A percentile compares a stretch with the other conserved stretches of the same genome.
These are phyloP conservation scores for Potentilla sterilis DNA, from an alignment of 306 rosid species.

Conservation along the genomic window DNA sequence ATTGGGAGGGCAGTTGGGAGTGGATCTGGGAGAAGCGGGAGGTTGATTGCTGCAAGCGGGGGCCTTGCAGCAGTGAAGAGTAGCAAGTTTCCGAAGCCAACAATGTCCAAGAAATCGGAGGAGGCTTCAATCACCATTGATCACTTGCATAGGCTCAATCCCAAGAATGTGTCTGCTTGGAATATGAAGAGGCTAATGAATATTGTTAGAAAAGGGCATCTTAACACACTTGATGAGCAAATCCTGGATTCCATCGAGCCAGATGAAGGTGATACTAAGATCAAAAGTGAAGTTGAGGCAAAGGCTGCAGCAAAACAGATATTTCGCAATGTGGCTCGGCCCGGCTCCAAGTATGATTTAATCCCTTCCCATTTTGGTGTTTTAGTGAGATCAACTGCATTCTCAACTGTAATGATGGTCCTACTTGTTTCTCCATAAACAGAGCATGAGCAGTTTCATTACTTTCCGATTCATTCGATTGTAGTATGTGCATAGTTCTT, in stretches of 20 bases:
- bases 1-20: slow-evolving; percentile 49
- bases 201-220: slow-evolving; percentile 65
- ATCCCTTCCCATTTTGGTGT: neutral
- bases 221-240: slow-evolving; percentile 69
- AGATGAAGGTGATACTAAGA: slow-evolving; percentile 52
- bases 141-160: slow-evolving; percentile 68
- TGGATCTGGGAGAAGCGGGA: slow-evolving; percentile 43
- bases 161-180: slow-evolving; percentile 81
- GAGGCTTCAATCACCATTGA: slow-evolving; percentile 64
- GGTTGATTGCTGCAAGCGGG: slow-evolving; percentile 42
- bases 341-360: slow-evolving; percentile 52
- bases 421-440: neutral
- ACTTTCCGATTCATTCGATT: neutral
- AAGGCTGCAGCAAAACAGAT: slow-evolving; percentile 80
- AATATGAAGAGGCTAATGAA: slow-evolving; percentile 86
- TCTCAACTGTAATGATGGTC: neutral
- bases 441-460: neutral
- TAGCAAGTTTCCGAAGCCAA: slow-evolving; percentile 32
- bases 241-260: slow-evolving; percentile 36
- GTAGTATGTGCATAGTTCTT: neutral
- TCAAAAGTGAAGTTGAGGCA: slow-evolving; percentile 72
- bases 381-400: neutral
- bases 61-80: slow-evolving; percentile 42
- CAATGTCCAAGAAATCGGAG: slow-evolving; percentile 37
- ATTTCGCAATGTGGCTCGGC: slow-evolving; percentile 75